Evolutionary conservation across 139 green algal genomes (phyloP), one percentile per base, ranked within the genome.

Genomic region (Chlamydomonas incerta): DNA sequence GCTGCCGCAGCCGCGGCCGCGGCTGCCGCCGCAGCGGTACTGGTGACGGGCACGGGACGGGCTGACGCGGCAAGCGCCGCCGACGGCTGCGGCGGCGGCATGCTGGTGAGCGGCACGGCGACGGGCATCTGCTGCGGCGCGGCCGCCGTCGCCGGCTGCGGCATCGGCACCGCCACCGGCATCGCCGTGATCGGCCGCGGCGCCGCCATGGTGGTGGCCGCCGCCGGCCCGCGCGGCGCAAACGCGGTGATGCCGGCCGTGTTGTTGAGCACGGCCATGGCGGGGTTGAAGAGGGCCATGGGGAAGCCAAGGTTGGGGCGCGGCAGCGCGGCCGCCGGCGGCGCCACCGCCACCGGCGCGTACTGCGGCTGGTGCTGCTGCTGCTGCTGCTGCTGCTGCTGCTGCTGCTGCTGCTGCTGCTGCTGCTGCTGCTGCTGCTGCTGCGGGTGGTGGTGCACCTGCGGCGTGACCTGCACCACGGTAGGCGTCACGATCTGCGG

Each of bases 361-460:
- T 46, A 18, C n/a, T 67, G 73, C 47, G 29, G 47, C 10, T 34
- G 47, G 26, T 15, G 29, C 37, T 37, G 46, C 24, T 50, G 41
- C 46, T 77, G 71, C 46, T 76, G 70, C 26, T 50, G 41, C 11
- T 14, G 5, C 21, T 77, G 46, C 9, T 31, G 71, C n/a, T 33
- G 65, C 14, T 62, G 69, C 70, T 75, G 72, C 66, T 88, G 70
- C 24, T 80, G 52, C 26, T 15, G 21, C 18, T 81, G 57, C 31
- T 81, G 74, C 34, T 35, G 33, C 26, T 18, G 29, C 33, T 41
- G 52, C 50, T 29, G 24, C 17, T 57, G n/a, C 15, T 67, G 72
- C 74, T 70, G 74, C 6, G 33, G 55, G n/a, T 82, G 75, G 29
- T 70, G 50, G 52, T 86, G 80, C 68, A 62, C 29, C 52, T 76